A percentile compares a stretch with the other conserved stretches of the same genome.
Conservation (phyloP, 2,329 filamentous ascomycete genomes). For the Pseudocercospora cruenta region DNA sequence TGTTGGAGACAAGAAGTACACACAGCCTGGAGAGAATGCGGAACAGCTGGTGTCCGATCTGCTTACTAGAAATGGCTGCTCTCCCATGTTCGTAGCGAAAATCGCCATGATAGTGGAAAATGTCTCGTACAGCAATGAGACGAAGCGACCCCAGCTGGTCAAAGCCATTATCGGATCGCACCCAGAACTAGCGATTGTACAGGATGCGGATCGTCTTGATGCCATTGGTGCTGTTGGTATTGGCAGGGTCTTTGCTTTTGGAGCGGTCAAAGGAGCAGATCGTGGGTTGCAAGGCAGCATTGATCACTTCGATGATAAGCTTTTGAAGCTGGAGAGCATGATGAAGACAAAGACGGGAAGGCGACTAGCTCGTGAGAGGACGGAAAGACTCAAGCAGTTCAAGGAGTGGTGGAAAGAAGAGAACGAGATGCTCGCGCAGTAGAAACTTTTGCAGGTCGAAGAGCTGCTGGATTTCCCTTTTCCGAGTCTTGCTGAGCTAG, state of each 20-base stretch:
- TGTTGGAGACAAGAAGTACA: conserved; percentile 84
- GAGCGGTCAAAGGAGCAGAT: conserved; percentile 62
- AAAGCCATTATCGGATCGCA: conserved; percentile 63
- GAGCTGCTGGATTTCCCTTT: background rate
- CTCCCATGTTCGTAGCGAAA: conserved; percentile 61
- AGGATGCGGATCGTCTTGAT: conserved; percentile 92
- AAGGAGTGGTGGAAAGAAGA: conserved; percentile 60
- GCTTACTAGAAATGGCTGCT: conserved; percentile 61
- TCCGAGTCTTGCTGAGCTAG: background rate
- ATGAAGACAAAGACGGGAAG: conserved; percentile 63
- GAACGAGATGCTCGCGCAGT: conserved; percentile 18
- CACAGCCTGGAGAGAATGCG: conserved; percentile 54
- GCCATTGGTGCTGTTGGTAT: conserved; percentile 86
- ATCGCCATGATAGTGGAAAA: conserved; percentile 74
- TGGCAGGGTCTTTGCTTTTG: conserved; percentile 75
- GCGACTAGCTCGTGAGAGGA: conserved; percentile 53
- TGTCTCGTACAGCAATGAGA: conserved; percentile 78
- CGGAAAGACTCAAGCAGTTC: conserved; percentile 54
- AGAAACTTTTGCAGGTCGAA: background rate
- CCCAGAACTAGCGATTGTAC: conserved; percentile 81
- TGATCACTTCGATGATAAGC: conserved; percentile 76
- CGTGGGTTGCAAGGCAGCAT: conserved; percentile 66
- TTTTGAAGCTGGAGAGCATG: conserved; percentile 64
- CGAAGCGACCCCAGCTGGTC: conserved; percentile 64
- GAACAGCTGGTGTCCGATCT: conserved; percentile 60